Conservation (phyloP, 345 rosid species). For the Syzygium jambos region DNA sequence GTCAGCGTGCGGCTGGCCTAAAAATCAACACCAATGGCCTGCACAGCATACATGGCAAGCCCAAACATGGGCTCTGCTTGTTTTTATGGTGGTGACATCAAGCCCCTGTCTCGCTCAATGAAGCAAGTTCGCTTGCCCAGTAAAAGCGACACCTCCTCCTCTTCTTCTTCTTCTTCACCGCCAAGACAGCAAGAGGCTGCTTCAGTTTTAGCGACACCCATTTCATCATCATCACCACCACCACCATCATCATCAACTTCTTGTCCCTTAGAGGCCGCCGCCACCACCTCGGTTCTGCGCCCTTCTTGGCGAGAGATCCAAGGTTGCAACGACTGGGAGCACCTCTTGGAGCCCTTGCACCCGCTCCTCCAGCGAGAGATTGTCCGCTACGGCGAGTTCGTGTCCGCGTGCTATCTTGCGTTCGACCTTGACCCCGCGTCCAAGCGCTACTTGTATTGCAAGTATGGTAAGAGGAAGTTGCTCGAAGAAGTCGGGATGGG, state of each 20-base stretch:
- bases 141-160: background rate
- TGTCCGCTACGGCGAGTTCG: conserved; percentile 73
- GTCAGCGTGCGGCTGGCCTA: background rate
- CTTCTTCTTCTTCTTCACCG: background rate
- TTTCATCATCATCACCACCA: background rate
- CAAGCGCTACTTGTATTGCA: conserved; percentile 77
- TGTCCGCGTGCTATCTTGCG: conserved; percentile 67
- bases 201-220: background rate
- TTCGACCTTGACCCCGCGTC: conserved; percentile 72
- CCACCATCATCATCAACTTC: background rate
- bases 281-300: background rate
- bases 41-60: background rate
- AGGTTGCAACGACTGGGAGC: conserved; percentile 74
- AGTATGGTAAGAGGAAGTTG: conserved; percentile 58
- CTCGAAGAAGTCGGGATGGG: conserved; percentile 42
- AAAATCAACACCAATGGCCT: background rate
- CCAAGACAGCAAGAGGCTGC: background rate
- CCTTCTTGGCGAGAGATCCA: conserved; percentile 66
- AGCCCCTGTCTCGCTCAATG: background rate
- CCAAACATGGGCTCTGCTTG: background rate
- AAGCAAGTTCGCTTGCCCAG: background rate
- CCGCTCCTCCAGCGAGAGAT: conserved; percentile 73
- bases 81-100: background rate
- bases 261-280: background rate
- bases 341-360: conserved; percentile 68